Evolutionary conservation across 1,284 basidiomycete species (phyloP), one percentile per base, ranked within the genome.

Genomic region (Limonomyces culmigenus): DNA sequence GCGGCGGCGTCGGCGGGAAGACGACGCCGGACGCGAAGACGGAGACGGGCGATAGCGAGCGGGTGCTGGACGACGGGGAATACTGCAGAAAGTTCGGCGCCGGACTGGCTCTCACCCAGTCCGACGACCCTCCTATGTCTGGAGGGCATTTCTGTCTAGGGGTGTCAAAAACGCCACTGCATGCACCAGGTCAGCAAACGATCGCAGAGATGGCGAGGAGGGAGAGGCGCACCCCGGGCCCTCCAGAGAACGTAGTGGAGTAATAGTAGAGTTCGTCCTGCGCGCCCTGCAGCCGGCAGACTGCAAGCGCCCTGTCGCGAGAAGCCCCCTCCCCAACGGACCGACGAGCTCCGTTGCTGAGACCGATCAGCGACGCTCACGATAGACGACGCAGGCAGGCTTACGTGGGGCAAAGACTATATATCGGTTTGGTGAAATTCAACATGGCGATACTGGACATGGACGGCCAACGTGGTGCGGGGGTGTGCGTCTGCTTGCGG

Each of bases 261-360:
- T 85, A 86, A 48, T 86, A 86, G 62, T 85, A 84, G 63, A 81
- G 74, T 52, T 83, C 68, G 52, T 73, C 65, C n/a, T n/a, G n/a
- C 38, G 59, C 70, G 65, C 79, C 81, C 53, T 83, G 70, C 46
- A 81, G 62, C 45, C 77, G 76, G 70, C 77, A 83, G 47, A 85
- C 74, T 44, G 81, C 81, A 59, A 85, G 70, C 50, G 84, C 77
- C 60, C 65, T 77, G 78, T 83, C 77, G 68, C 65, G 64, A 57
- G 65, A 67, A 65, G 81, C 81, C 81, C 81, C 81, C 85, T 86
- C 83, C 62, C 81, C 81, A 86, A 86, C 81, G 81, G 76, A 67
- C 64, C 73, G 76, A 81, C 81, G 71, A 27, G 8, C 23, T 62
- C 79, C 81, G 81, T 85, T 86, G 81, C 83, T 86, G 54, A 10